Evolutionary conservation across 2,329 filamentous ascomycete species (phyloP).

Genomic region (Penicillium digitatum): DNA sequence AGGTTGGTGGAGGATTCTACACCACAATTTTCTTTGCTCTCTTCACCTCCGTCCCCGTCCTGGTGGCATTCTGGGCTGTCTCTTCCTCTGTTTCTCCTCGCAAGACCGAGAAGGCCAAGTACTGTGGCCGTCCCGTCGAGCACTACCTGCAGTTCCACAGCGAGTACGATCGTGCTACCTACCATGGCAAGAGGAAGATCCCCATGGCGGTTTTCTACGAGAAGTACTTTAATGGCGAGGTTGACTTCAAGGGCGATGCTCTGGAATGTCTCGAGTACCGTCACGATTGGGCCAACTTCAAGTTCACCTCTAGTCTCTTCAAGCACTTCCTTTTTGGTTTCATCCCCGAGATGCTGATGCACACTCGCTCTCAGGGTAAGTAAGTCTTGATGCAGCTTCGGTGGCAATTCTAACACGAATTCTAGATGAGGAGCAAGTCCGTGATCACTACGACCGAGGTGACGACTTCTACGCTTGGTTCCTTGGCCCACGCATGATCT

Average conservation of each 20-base stretch:
- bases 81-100: slow-evolving; percentile 78
- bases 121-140: slow-evolving; percentile 82
- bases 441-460: slow-evolving; percentile 94
- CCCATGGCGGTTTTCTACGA: slow-evolving; percentile 81
- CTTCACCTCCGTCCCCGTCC: slow-evolving; percentile 72
- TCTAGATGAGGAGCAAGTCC: slow-evolving; percentile 91
- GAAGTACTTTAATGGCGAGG: slow-evolving; percentile 94
- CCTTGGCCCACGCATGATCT: slow-evolving; percentile 96
- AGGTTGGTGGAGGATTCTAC: slow-evolving; percentile 78
- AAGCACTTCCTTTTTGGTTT: slow-evolving; percentile 84
- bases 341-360: slow-evolving; percentile 86
- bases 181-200: slow-evolving; percentile 50
- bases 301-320: slow-evolving; percentile 80
- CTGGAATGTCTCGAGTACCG: slow-evolving; percentile 88
- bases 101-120: slow-evolving; percentile 85
- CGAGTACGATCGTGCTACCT: slow-evolving; percentile 46
- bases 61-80: slow-evolving; percentile 76
- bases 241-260: slow-evolving; percentile 91
- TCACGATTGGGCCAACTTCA: slow-evolving; percentile 95
- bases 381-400: background rate
- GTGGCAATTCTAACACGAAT: background rate
- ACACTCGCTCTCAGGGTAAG: slow-evolving; percentile 80
- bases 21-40: slow-evolving; percentile 83
- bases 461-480: slow-evolving; percentile 99
- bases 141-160: slow-evolving; percentile 63